Percentiles rank a stretch among this genome's conserved stretches.
Evolutionary conservation across 257 asterid species (phyloP).

Genomic region (Solanum bukasovii): DNA sequence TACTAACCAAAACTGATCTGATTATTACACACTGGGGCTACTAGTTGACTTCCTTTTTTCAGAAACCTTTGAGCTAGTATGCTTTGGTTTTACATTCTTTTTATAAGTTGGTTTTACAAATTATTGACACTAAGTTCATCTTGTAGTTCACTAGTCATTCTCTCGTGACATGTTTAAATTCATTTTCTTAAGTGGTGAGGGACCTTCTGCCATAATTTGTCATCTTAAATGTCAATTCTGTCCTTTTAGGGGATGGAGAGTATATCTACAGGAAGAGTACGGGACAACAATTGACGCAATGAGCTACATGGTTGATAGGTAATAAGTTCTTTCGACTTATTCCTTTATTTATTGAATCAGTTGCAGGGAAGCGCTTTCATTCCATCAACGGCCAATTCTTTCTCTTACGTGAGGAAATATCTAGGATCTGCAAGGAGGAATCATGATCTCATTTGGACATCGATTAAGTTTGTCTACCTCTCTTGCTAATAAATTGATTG

Average conservation of each 20-base stretch:
- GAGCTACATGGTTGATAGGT: conserved; percentile 62
- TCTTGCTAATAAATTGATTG: neutral
- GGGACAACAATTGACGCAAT: conserved; percentile 76
- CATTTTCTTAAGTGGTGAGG: neutral
- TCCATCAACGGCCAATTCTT: neutral
- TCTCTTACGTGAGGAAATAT: neutral
- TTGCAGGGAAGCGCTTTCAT: neutral
- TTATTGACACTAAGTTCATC: neutral
- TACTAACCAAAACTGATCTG: neutral
- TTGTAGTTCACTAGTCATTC: neutral
- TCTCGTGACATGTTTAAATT: neutral
- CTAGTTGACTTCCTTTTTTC: neutral
- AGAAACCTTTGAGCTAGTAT: neutral
- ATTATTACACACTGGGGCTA: neutral
- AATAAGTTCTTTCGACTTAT: neutral
- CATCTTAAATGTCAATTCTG: neutral
- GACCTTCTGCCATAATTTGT: neutral
- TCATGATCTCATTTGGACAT: neutral
- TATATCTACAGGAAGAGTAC: conserved; percentile 83
- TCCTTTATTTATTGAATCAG: neutral
- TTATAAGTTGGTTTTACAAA: neutral
- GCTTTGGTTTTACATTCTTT: neutral
- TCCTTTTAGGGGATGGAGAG: conserved; percentile 85
- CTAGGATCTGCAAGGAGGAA: neutral
- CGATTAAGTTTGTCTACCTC: neutral